Evolutionary conservation across 2,329 filamentous ascomycete species (phyloP).

Genomic region (Hansfordia pulvinata): DNA sequence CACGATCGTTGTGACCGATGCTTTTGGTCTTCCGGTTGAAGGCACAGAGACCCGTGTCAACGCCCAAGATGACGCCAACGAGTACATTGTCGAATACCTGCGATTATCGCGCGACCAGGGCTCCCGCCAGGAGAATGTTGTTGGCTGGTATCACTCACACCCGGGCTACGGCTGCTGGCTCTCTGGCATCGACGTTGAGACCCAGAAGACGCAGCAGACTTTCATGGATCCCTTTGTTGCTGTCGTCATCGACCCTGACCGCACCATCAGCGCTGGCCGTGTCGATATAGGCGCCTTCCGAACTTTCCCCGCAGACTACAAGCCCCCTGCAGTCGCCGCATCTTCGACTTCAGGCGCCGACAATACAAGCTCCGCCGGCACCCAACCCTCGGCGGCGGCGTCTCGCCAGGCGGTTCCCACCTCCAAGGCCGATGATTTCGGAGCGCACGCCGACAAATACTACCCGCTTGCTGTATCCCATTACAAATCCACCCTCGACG

Average conservation of each 20-base stretch:
- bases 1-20: constrained; percentile 84
- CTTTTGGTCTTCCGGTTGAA: constrained; percentile 86
- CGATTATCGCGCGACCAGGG: constrained; percentile 61
- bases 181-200: constrained; percentile 86
- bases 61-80: constrained; percentile 88
- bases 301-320: constrained; percentile 70
- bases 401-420: constrained; percentile 71
- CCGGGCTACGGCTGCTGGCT: constrained; percentile 98
- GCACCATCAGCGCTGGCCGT: constrained; percentile 86
- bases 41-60: constrained; percentile 98
- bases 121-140: constrained; percentile 69
- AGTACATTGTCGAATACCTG: constrained; percentile 88
- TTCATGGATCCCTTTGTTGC: constrained; percentile 87
- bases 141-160: constrained; percentile 97
- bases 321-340: constrained; percentile 22
- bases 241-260: constrained; percentile 91
- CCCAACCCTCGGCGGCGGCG: too few relatives aligned
- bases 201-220: constrained; percentile 72
- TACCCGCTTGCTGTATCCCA: constrained; percentile 85
- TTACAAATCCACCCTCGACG: constrained; percentile 87
- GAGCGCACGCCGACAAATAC: constrained; percentile 80
- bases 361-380: constrained; percentile 19
- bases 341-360: constrained; percentile 1
- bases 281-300: constrained; percentile 96
- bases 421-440: constrained; percentile 92